Conservation (phyloP, 257 asterid species). For the Solanum microdontum region DNA sequence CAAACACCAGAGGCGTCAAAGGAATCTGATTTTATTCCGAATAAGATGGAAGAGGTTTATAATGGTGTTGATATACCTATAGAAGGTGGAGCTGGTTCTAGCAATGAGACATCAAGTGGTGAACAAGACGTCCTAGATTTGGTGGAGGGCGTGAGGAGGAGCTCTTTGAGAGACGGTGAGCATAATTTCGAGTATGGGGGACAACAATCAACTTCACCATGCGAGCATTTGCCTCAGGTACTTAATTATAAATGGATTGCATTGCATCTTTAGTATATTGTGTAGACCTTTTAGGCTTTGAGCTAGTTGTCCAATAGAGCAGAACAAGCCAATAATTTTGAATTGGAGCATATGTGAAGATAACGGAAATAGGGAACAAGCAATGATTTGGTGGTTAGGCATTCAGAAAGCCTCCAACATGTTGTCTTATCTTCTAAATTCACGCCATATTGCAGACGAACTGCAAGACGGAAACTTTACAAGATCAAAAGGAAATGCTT, state of each 20-base stretch:
- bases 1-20: background rate
- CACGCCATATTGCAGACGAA: background rate
- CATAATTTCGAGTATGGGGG: background rate
- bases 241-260: background rate
- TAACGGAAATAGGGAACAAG: background rate
- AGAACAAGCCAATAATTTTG: background rate
- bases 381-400: background rate
- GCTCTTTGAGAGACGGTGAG: background rate
- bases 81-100: background rate
- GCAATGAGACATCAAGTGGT: background rate
- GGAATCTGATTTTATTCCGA: conserved; percentile 6
- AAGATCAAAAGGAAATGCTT: conserved; percentile 10
- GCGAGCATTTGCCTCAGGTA: conserved; percentile 11
- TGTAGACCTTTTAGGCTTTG: background rate
- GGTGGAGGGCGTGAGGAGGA: background rate
- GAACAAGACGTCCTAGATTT: background rate
- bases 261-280: background rate
- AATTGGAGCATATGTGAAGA: background rate
- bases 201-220: background rate
- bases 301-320: background rate
- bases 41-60: background rate
- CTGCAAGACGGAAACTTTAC: conserved; percentile 3
- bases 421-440: background rate
- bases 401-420: background rate
- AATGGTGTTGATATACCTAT: conserved; percentile 6